A percentile compares a stretch with the other conserved stretches of the same genome.
Conservation (phyloP, 345 rosid species). For the Corchorus olitorius region DNA sequence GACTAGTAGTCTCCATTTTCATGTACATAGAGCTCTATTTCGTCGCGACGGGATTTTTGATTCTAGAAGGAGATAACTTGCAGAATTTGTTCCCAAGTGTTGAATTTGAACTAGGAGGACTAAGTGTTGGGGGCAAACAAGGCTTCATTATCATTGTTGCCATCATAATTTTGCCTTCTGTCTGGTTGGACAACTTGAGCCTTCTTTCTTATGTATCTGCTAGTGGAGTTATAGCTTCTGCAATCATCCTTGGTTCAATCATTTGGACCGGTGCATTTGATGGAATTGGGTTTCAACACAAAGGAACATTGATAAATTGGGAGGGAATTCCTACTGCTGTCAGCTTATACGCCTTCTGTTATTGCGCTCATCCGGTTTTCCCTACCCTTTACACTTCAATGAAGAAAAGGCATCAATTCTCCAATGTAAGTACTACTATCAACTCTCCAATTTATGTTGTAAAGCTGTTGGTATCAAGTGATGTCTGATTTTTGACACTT, state of each 20-base stretch:
- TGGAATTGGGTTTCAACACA: conserved; percentile 67
- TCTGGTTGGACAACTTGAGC: conserved; percentile 79
- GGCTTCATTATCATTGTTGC: conserved; percentile 63
- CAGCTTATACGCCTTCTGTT: conserved; percentile 90
- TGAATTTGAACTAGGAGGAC: conserved; percentile 48
- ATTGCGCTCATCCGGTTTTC: conserved; percentile 88
- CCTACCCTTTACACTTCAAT: conserved; percentile 83
- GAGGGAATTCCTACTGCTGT: conserved; percentile 70
- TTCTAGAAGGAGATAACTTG: conserved; percentile 88
- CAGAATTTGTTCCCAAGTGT: conserved; percentile 55
- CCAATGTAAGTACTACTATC: conserved; percentile 52
- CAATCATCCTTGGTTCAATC: conserved; percentile 65
- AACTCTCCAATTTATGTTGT: not conserved
- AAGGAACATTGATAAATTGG: conserved; percentile 47
- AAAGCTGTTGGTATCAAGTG: too few species aligned
- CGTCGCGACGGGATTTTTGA: conserved; percentile 81
- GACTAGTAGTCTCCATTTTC: conserved; percentile 52
- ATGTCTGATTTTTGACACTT: not conserved
- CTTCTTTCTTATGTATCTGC: conserved; percentile 83
- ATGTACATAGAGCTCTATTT: conserved; percentile 81
- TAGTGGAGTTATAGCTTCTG: conserved; percentile 85
- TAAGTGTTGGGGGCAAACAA: conserved; percentile 52
- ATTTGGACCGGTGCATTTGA: conserved; percentile 70
- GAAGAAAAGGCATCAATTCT: conserved; percentile 77
- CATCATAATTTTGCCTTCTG: conserved; percentile 71